A percentile compares a stretch with the other conserved stretches of the same genome.
These are phyloP conservation scores for Dujonia santamariae DNA, from an alignment of 1,139 yeast species.

Conservation along the genomic window DNA sequence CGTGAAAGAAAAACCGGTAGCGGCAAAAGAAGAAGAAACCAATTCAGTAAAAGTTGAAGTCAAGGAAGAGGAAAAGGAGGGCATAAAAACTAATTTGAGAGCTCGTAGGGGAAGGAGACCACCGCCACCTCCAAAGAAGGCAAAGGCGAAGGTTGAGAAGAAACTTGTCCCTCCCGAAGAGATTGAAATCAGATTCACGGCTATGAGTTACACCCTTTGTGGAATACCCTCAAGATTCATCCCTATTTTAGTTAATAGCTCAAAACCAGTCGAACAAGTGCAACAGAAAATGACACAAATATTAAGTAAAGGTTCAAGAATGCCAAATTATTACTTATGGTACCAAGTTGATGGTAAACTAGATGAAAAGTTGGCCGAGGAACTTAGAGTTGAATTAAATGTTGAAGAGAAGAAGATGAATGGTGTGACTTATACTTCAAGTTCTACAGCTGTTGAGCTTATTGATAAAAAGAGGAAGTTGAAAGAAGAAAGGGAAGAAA, in stretches of 20 bases:
- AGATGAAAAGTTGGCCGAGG: conserved; percentile 57
- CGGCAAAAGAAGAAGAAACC: neutral
- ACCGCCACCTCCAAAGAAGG: conserved; percentile 16
- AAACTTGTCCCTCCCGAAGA: conserved; percentile 29
- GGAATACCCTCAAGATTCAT: conserved; percentile 65
- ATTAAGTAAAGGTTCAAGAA: conserved; percentile 57
- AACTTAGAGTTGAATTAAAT: conserved; percentile 35
- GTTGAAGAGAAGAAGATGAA: conserved; percentile 44
- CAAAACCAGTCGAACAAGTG: conserved; percentile 54
- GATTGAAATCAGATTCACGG: conserved; percentile 48
- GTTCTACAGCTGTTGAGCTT: conserved; percentile 11
- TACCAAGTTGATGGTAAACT: conserved; percentile 79
- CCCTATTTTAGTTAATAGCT: conserved; percentile 70
- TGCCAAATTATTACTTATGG: conserved; percentile 71
- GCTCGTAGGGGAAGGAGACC: conserved; percentile 5
- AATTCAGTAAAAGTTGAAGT: conserved; percentile 9
- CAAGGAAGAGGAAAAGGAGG: conserved; percentile 1
- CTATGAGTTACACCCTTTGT: conserved; percentile 62
- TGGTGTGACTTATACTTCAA: conserved; percentile 25
- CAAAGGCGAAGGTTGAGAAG: conserved; percentile 16
- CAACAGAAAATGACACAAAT: conserved; percentile 60
- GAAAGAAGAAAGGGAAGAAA: conserved; percentile 20
- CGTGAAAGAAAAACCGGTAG: conserved; percentile 9
- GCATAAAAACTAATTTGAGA: conserved; percentile 9
- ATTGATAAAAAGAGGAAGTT: conserved; percentile 31